Conservation (phyloP, 257 asterid genomes). For the Solanum paucissectum region DNA sequence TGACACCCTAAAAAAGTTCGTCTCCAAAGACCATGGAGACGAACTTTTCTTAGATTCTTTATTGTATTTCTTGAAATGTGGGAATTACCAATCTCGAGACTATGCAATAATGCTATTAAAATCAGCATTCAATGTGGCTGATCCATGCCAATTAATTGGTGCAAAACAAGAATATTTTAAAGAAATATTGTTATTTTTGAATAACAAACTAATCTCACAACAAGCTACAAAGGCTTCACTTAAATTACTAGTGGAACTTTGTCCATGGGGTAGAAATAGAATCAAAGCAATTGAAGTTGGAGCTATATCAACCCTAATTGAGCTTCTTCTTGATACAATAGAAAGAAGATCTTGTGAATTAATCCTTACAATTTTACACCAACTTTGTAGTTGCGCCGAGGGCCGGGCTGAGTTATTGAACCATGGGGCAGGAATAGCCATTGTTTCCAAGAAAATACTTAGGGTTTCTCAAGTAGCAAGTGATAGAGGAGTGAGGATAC, state of each 20-base stretch:
- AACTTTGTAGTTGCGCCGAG: slow-evolving; percentile 64
- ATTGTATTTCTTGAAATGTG: slow-evolving; percentile 17
- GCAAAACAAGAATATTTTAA: slow-evolving; percentile 14
- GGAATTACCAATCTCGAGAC: slow-evolving; percentile 18
- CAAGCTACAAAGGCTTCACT: slow-evolving; percentile 38
- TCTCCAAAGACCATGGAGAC: not conserved
- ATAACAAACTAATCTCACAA: slow-evolving; percentile 15
- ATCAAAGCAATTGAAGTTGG: slow-evolving; percentile 47
- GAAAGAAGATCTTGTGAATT: slow-evolving; percentile 45
- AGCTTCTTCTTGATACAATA: slow-evolving; percentile 28
- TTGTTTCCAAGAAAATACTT: slow-evolving; percentile 62
- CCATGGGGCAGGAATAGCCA: slow-evolving; percentile 66
- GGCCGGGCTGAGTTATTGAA: slow-evolving; percentile 62
- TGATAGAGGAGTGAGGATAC: slow-evolving; percentile 46
- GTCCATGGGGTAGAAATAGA: slow-evolving; percentile 65
- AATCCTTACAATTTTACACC: slow-evolving; percentile 33
- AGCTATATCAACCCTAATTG: slow-evolving; percentile 35
- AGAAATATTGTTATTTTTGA: slow-evolving; percentile 16
- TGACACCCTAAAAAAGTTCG: slow-evolving; percentile 9
- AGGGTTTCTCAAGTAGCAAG: slow-evolving; percentile 67
- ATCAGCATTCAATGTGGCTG: slow-evolving; percentile 30
- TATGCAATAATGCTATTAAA: slow-evolving; percentile 20
- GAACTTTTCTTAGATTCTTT: slow-evolving; percentile 17
- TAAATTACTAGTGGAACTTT: slow-evolving; percentile 38
- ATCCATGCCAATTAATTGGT: slow-evolving; percentile 26